Evolutionary conservation across 2,329 filamentous ascomycete species (phyloP).

Genomic region (Coniochaeta sp.): DNA sequence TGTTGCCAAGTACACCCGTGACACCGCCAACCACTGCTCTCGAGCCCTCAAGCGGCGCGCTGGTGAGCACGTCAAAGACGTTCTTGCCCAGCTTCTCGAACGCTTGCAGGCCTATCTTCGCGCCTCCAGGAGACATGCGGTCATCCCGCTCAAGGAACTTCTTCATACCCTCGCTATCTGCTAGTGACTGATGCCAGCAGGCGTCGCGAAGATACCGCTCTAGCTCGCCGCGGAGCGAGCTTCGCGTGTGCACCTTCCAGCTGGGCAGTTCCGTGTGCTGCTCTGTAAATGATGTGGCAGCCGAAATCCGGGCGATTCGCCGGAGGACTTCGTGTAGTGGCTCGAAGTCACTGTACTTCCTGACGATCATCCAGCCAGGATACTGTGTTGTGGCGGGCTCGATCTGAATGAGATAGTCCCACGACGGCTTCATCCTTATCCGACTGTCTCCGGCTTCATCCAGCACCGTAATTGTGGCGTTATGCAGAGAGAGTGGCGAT

Average conservation of each 20-base stretch:
- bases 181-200: conserved; percentile 69
- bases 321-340: conserved; percentile 81
- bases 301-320: conserved; percentile 82
- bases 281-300: conserved; percentile 69
- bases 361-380: conserved; percentile 93
- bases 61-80: conserved; percentile 78
- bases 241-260: conserved; percentile 80
- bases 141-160: conserved; percentile 91
- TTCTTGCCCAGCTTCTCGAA: conserved; percentile 90
- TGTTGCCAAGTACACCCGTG: conserved; percentile 73
- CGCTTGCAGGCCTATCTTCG: conserved; percentile 51
- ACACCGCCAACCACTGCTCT: conserved; percentile 85
- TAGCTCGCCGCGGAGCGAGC: conserved; percentile 69
- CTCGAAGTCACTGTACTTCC: conserved; percentile 87
- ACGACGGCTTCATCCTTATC: conserved; percentile 70
- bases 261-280: conserved; percentile 66
- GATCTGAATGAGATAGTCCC: conserved; percentile 85
- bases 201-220: conserved; percentile 83
- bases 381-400: conserved; percentile 72
- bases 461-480: conserved; percentile 76
- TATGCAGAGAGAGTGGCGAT: conserved; percentile 64
- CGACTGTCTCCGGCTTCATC: conserved; percentile 70
- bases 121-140: conserved; percentile 52
- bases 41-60: conserved; percentile 80
- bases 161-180: conserved; percentile 92